phyloP scores from a whole-genome alignment of 2,329 filamentous ascomycete genomes.

The Zymoseptoria pseudotritici region DNA sequence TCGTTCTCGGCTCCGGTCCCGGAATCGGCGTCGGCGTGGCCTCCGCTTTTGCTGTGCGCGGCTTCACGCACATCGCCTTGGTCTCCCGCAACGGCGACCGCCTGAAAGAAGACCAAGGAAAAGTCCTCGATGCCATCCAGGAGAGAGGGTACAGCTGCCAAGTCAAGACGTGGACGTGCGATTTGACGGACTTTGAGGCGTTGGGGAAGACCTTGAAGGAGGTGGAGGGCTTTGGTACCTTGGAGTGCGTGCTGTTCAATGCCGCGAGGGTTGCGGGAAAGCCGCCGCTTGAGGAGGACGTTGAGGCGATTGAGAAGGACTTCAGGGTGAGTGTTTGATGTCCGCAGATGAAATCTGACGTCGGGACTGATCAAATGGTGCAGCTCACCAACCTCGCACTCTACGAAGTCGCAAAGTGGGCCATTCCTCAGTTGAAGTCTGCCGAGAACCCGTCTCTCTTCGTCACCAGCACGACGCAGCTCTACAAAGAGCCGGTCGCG shows the following conservation, averaged over 20 bases:
- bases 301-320: conserved; percentile 43
- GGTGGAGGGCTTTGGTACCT: conserved; percentile 36
- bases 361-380: neutral
- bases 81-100: conserved; percentile 39
- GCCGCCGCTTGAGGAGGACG: conserved; percentile 35
- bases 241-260: conserved; percentile 48
- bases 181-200: conserved; percentile 36
- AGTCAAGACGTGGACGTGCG: conserved; percentile 40
- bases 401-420: conserved; percentile 42
- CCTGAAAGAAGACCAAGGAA: conserved; percentile 30
- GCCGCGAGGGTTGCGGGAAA: conserved; percentile 43
- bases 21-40: conserved; percentile 42
- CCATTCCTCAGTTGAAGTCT: conserved; percentile 37
- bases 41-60: conserved; percentile 36
- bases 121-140: conserved; percentile 26
- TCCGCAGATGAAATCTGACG: neutral
- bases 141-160: conserved; percentile 27
- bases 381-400: conserved; percentile 43
- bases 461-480: conserved; percentile 41
- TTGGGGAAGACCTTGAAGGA: conserved; percentile 36
- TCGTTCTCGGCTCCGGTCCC: conserved; percentile 42
- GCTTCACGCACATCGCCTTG: conserved; percentile 43
- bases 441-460: conserved; percentile 38
- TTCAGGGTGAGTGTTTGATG: conserved; percentile 36
- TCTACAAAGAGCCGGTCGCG: conserved; percentile 43